Conservation (phyloP, 2,329 filamentous ascomycete genomes). For the Aspergillus chevalieri region DNA sequence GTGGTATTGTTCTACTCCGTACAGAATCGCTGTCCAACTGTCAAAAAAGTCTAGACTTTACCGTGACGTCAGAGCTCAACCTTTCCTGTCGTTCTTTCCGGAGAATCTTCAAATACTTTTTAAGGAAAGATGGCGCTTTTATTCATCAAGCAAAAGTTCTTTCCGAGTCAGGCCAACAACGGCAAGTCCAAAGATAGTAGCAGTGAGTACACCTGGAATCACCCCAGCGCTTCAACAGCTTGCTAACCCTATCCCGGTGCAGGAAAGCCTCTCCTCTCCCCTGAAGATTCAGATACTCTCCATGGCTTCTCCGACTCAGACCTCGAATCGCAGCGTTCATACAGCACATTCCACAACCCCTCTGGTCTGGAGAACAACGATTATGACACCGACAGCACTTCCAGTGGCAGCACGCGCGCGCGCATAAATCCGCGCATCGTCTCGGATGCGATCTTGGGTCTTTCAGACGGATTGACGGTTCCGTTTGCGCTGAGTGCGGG, state of each 20-base stretch:
- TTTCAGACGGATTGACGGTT: conserved; percentile 72
- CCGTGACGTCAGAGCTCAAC: neutral
- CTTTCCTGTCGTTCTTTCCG: neutral
- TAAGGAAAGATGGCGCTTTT: conserved; percentile 30
- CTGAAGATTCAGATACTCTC: conserved; percentile 18
- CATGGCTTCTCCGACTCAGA: conserved; percentile 20
- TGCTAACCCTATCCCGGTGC: neutral
- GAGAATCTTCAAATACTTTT: neutral
- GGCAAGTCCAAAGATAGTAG: conserved; percentile 1
- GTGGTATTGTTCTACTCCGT: neutral
- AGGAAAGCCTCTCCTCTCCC: conserved; percentile 30
- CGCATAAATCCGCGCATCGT: conserved; percentile 41
- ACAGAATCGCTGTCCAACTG: neutral
- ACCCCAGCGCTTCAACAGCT: neutral
- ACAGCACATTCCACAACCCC: conserved; percentile 28
- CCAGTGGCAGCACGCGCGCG: conserved; percentile 21
- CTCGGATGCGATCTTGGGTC: conserved; percentile 63
- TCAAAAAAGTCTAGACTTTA: neutral
- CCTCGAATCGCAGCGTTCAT: conserved; percentile 31
- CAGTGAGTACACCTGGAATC: neutral
- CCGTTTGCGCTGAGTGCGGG: conserved; percentile 74
- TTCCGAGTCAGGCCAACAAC: conserved; percentile 19
- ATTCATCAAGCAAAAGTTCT: conserved; percentile 33
- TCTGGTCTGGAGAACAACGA: conserved; percentile 16
- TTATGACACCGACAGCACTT: conserved; percentile 10